A percentile compares a stretch with the other conserved stretches of the same genome.
Evolutionary conservation across 140 eudicot genomes (phyloP).

Genomic region (Senecio squalidus): DNA sequence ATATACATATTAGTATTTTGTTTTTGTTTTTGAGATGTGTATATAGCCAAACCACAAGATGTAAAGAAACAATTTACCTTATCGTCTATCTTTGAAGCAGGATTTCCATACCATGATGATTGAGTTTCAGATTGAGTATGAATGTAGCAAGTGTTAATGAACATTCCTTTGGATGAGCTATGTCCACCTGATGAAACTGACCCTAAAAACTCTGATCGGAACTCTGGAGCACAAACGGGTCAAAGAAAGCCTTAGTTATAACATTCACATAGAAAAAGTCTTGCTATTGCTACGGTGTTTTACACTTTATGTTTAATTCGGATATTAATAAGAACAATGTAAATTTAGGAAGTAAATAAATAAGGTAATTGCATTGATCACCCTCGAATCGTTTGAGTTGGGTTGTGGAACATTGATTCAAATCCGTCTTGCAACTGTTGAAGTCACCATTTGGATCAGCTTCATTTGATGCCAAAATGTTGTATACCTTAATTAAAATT

Average conservation of each 20-base stretch:
- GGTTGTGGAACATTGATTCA: slow-evolving; percentile 17
- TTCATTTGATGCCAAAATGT: slow-evolving; percentile 28
- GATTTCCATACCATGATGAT: slow-evolving; percentile 23
- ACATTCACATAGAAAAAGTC: background rate
- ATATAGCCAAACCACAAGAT: background rate
- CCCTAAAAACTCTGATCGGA: slow-evolving; percentile 24
- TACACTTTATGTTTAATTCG: background rate
- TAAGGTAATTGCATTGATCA: slow-evolving; percentile 6
- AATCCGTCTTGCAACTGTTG: slow-evolving; percentile 25
- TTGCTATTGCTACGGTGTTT: background rate
- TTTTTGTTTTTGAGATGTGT: background rate
- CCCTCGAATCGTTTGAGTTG: slow-evolving; percentile 31
- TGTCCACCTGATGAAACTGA: slow-evolving; percentile 15
- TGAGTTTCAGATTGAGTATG: slow-evolving; percentile 30
- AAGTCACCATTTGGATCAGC: slow-evolving; percentile 35
- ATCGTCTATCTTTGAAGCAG: slow-evolving; percentile 11
- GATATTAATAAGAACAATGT: background rate
- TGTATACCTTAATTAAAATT: slow-evolving; percentile 12
- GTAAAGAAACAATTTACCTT: slow-evolving; percentile 17
- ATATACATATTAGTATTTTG: background rate
- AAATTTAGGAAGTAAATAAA: background rate
- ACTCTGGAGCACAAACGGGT: slow-evolving; percentile 16
- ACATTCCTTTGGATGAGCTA: slow-evolving; percentile 39
- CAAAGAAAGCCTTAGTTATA: background rate
- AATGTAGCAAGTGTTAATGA: slow-evolving; percentile 35